phyloP scores from a whole-genome alignment of 164 flowering plant species.

The Akebia trifoliata region DNA sequence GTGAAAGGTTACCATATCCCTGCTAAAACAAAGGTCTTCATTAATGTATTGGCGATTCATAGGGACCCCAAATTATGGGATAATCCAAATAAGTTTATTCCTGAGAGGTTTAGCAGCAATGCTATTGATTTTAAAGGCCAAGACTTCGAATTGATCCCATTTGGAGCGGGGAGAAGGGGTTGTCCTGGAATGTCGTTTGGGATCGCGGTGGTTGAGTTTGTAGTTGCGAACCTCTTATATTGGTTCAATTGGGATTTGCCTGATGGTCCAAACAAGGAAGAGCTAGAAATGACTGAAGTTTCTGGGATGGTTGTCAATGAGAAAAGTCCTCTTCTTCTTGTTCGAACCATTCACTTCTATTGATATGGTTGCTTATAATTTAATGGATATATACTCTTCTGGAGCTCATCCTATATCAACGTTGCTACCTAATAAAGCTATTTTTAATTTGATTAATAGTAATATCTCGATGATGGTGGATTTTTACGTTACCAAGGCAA shows the following conservation, averaged over 20 bases:
- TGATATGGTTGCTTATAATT: not conserved
- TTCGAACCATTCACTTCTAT: not conserved
- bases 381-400: too few relatives aligned
- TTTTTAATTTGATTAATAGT: too few relatives aligned
- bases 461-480: too few relatives aligned
- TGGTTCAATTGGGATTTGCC: slow-evolving; percentile 11
- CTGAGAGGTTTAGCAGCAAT: slow-evolving; percentile 10
- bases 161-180: slow-evolving; percentile 12
- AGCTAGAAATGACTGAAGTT: slow-evolving; percentile 5
- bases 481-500: too few relatives aligned
- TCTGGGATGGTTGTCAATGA: slow-evolving; percentile 7
- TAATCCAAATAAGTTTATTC: slow-evolving; percentile 7
- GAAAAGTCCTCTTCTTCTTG: slow-evolving; percentile 2
- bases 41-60: slow-evolving; percentile 13
- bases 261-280: not conserved
- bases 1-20: slow-evolving; percentile 32
- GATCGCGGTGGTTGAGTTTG: slow-evolving; percentile 1
- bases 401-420: too few relatives aligned
- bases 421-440: too few relatives aligned
- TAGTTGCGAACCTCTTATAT: slow-evolving; percentile 5
- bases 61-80: slow-evolving; percentile 12
- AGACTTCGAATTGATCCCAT: slow-evolving; percentile 9
- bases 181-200: slow-evolving; percentile 16
- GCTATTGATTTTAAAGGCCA: slow-evolving; percentile 5
- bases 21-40: slow-evolving; percentile 9